A percentile compares a stretch with the other conserved stretches of the same genome.
Evolutionary conservation across 2,329 filamentous ascomycete genomes (phyloP).

Genomic region (Penicillium sp.): DNA sequence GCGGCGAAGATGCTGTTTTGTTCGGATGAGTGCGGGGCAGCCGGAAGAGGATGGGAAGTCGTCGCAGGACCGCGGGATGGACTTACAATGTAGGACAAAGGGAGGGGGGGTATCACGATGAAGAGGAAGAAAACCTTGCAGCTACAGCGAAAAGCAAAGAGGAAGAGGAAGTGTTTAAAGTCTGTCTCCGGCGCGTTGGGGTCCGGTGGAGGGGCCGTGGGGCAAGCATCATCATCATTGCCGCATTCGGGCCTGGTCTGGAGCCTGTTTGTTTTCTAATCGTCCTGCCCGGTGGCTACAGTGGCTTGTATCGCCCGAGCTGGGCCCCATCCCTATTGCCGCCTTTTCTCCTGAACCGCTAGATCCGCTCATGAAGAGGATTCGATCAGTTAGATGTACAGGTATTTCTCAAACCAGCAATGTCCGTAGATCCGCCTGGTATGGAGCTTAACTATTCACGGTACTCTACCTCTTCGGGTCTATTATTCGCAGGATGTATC

Average conservation of each 20-base stretch:
- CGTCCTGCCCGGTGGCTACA: background rate
- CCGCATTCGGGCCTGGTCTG: constrained; percentile 20
- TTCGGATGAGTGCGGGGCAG: constrained; percentile 30
- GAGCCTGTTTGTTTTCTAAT: constrained; percentile 15
- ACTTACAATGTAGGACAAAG: constrained; percentile 7
- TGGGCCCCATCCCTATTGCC: no score
- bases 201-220: constrained; percentile 32
- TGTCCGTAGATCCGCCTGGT: no score
- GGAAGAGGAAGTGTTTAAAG: constrained; percentile 6
- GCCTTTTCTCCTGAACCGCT: no score
- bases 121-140: constrained; percentile 6
- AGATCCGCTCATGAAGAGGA: no score
- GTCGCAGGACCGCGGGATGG: background rate
- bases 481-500: no score
- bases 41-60: background rate
- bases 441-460: no score
- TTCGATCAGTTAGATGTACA: no score
- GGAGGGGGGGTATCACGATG: constrained; percentile 13
- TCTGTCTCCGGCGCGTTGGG: constrained; percentile 25
- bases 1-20: constrained; percentile 21
- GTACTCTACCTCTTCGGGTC: no score
- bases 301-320: no score
- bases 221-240: constrained; percentile 31
- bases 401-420: no score
- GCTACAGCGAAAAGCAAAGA: background rate